phyloP scores from a whole-genome alignment of 768 basidiomycete genomes.

The Mycena amicta region DNA sequence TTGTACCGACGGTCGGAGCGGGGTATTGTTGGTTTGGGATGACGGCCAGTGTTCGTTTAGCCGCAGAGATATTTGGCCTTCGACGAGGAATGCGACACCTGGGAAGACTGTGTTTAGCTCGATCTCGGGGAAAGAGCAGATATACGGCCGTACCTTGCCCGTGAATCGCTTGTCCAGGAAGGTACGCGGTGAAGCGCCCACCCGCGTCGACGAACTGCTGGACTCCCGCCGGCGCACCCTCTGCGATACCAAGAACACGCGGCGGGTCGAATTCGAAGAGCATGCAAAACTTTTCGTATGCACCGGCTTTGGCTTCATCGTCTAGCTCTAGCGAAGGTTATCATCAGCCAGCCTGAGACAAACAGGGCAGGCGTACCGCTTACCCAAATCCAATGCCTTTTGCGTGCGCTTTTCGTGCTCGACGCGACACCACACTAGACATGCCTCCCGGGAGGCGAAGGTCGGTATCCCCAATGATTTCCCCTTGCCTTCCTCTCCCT shows the following conservation, averaged over 20 bases:
- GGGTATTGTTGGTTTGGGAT: background rate
- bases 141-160: background rate
- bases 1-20: constrained; percentile 2
- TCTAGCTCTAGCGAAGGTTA: background rate
- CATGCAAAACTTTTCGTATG: background rate
- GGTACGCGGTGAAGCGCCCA: background rate
- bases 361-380: background rate
- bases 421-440: background rate
- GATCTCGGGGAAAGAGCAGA: background rate
- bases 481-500: too few species aligned
- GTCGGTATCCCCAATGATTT: background rate
- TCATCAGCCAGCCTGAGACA: background rate
- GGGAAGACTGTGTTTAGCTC: background rate
- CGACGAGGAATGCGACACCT: background rate
- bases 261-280: background rate
- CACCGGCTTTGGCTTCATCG: background rate
- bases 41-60: background rate
- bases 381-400: background rate
- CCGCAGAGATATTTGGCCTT: background rate
- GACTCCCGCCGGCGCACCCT: background rate
- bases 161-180: background rate
- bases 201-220: background rate
- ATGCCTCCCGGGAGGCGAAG: background rate
- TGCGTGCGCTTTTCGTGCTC: background rate
- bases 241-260: background rate